phyloP scores from a whole-genome alignment of 768 basidiomycete genomes.

The Cystofilobasidium ferigula region DNA sequence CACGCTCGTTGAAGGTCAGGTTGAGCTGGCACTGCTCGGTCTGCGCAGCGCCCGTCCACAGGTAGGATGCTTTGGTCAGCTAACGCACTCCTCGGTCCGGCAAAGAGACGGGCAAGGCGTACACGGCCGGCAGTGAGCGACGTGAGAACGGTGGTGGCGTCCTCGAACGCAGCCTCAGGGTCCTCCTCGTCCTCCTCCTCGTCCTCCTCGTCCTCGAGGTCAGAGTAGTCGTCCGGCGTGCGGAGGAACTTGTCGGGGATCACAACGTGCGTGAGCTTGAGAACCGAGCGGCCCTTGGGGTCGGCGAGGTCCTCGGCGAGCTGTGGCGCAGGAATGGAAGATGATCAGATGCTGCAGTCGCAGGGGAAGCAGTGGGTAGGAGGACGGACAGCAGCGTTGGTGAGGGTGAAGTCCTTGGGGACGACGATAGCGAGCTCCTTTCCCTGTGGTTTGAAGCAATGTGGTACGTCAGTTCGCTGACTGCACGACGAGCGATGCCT shows the following conservation, averaged over 20 bases:
- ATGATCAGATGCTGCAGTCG: background rate
- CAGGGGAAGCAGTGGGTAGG: background rate
- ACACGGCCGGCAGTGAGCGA: conserved; percentile 75
- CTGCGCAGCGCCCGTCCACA: no score
- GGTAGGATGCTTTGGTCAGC: no score
- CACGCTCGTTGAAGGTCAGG: conserved; percentile 56
- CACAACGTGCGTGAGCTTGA: conserved; percentile 39
- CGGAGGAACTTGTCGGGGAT: conserved; percentile 29
- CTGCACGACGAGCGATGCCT: background rate
- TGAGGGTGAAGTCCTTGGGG: conserved; percentile 61
- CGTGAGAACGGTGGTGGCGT: conserved; percentile 47
- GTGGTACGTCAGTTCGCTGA: no score
- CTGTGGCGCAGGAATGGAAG: background rate
- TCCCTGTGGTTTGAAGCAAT: conserved; percentile 12
- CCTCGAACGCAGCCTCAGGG: conserved; percentile 8
- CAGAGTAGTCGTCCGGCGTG: conserved; percentile 28
- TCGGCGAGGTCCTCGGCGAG: conserved; percentile 64
- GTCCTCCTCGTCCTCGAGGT: conserved; percentile 30
- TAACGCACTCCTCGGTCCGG: background rate
- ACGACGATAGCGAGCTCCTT: conserved; percentile 48
- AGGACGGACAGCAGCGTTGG: conserved; percentile 51
- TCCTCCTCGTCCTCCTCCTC: conserved; percentile 28
- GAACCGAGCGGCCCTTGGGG: conserved; percentile 39
- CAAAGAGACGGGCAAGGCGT: conserved; percentile 20
- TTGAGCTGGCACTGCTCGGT: conserved; percentile 65